Base-by-base conservation (phyloP, 768 basidiomycete genomes). In the Chalciporus sphaerocephalus region DNA sequence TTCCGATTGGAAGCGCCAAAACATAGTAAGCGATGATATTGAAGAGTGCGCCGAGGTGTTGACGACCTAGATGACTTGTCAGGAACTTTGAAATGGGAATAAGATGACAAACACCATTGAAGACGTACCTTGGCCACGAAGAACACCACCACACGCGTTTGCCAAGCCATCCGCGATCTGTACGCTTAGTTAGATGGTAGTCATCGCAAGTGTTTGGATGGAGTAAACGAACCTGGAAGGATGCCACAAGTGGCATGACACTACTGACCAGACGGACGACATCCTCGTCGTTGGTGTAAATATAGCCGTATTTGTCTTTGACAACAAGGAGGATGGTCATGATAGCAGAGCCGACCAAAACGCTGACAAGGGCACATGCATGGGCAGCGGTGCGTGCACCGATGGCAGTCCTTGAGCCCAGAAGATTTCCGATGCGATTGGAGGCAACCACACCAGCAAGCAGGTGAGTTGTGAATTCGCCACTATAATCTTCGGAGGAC, bases 21-120 rank as follows among this genome's bases (percentile, higher is more conserved):
- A 77, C 66, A 46, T 79, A 80, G 59, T 80, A 80, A 28, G 85
- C 85, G 13, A 85, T 64, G 20, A 85, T 58, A 58, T 89, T 87
- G 68, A 88, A 87, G 6, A 80, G 54, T 7, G 87, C 86, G 6
- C 86, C 87, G 15, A 88, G 74, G 49, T 83, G 80, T 58, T 89
- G 87, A 16, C 83, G 62, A 6, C 70, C 72, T 68, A 52, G 16
- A 27, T 17, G 28, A 17, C 13, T 48, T 27, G 13, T 62, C 30
- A 52, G 53, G 17, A 8, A 10, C 11, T 5, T 9, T 23, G 22
- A 13, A n/a, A 15, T 15, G 24, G 11, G 10, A 13, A 25, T 5
- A 24, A 13, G 15, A 15, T 15, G 24, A 9, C 9, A 13, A 25
- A 3, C 0, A 10, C 11, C 20, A 2, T 27, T 17, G 16, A 16